Base-by-base conservation (phyloP, 495 filamentous ascomycete genomes). In the Chlorociboria aeruginascens region DNA sequence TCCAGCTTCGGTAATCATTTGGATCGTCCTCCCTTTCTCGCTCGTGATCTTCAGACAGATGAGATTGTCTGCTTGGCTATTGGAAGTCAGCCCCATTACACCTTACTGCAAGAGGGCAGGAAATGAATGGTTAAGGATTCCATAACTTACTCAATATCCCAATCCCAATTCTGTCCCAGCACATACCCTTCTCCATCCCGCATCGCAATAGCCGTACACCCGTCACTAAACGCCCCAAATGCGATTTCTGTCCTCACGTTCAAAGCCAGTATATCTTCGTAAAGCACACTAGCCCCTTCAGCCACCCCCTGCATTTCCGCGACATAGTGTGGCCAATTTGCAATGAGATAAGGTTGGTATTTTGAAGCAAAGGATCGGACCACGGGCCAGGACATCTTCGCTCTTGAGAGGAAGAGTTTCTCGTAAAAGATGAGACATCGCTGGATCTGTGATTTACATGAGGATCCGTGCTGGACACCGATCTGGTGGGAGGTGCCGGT, bases 131-230 rank as follows among this genome's bases (percentile, higher is more conserved):
- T 8, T 35, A 40, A 13, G 37, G 6, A 40, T 13, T 40, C n/a
- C 7, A 40, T n/a, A 20, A 49, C 41, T 11, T 11, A 53, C n/a
- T 49, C 46, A 6, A 48, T 41, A 39, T 64, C 63, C 71, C 75
- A 78, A 52, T 85, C 82, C 82, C 82, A 86, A 41, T 84, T 86
- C 66, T 86, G 82, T 3, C 67, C 70, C 13, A 83, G 61, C 14
- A 74, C 69, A 12, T 64, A 63, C 1, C 50, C 49, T 9, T 61
- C 50, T 28, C 48, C 47, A 8, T 57, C 69, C 50, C 66, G 65
- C 74, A 73, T 81, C 9, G 65, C 71, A 2, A 85, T 46, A 31
- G 71, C 69, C 3, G 82, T 82, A 49, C 82, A 83, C 17, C 79
- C 81, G 49, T 85, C 81, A 3, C 12, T 48, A 20, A 52, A 51